phyloP scores from a whole-genome alignment of 140 eudicot genomes.

The Bidens hawaiensis region DNA sequence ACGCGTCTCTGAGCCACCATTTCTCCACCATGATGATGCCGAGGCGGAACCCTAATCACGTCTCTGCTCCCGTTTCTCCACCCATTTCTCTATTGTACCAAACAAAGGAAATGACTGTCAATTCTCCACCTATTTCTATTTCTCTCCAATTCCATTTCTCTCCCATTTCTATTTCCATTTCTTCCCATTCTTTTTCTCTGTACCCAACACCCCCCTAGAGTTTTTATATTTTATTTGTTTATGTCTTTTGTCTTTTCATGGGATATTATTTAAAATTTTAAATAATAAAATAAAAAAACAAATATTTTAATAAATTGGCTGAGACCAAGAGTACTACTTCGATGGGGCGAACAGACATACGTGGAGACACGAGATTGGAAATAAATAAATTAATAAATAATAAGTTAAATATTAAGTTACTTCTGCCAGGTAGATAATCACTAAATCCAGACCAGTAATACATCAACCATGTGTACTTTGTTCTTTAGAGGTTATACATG shows the following conservation, averaged over 20 bases:
- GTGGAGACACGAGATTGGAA: constrained; percentile 30
- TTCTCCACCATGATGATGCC: no score
- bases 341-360: constrained; percentile 29
- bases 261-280: not conserved
- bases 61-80: no score
- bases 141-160: no score
- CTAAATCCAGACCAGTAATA: not conserved
- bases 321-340: constrained; percentile 7
- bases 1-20: no score
- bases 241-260: not conserved
- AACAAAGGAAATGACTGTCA: no score
- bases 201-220: no score
- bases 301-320: not conserved
- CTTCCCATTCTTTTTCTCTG: no score
- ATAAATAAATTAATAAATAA: not conserved
- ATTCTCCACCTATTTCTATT: no score
- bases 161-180: no score
- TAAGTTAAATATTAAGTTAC: not conserved
- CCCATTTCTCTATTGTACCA: no score
- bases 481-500: not conserved
- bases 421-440: not conserved
- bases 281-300: not conserved
- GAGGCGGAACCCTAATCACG: no score
- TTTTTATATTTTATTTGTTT: no score
- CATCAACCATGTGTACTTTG: not conserved